Evolutionary conservation across 176 grass and related monocot species (phyloP), one percentile per base, ranked within the genome.

Genomic region (Puya raimondii): DNA sequence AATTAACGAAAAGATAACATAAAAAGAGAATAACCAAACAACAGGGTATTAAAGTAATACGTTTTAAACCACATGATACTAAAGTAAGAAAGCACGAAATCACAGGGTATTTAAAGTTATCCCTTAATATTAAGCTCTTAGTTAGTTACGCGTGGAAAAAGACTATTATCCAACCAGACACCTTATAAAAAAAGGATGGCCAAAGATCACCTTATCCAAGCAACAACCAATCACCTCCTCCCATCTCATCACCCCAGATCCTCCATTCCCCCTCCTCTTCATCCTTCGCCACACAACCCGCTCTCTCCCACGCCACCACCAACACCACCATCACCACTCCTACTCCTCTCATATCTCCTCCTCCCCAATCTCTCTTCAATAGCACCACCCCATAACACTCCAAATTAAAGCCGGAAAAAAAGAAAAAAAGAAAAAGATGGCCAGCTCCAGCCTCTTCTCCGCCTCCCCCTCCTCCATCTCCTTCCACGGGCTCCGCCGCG

Each of bases 181-280:
- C 29, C n/a, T n/a, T n/a, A n/a, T n/a, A n/a, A n/a, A n/a, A n/a
- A 56, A 14, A 56, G 52, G 5, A 12, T 13, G 52, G n/a, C 16
- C 12, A 7, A 56, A 13, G 58, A 78, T 79, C 66, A 84, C 68
- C 78, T 84, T 84, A 91, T 91, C 88, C 84, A 49, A 42, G 23
- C 17, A 12, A 10, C 68, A 70, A 70, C 88, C 88, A 91, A 91
- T 91, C 47, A 70, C 27, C 68, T 56, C 57, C 50, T 72, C 21
- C 84, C 88, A 84, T 70, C 80, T 68, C 12, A 72, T n/a, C 74
- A 33, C 84, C 73, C 0, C 13, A 3, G 69, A 72, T 73, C 71
- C 42, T 10, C 29, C 33, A 4, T 58, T 13, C 57, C 18, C 29
- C 33, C 4, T 7, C 33, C 6, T 5, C 33, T 42, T 42, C 4